Evolutionary conservation across 495 filamentous ascomycete species (phyloP), one percentile per base, ranked within the genome.

Genomic region (Aspergillus funiculosus): DNA sequence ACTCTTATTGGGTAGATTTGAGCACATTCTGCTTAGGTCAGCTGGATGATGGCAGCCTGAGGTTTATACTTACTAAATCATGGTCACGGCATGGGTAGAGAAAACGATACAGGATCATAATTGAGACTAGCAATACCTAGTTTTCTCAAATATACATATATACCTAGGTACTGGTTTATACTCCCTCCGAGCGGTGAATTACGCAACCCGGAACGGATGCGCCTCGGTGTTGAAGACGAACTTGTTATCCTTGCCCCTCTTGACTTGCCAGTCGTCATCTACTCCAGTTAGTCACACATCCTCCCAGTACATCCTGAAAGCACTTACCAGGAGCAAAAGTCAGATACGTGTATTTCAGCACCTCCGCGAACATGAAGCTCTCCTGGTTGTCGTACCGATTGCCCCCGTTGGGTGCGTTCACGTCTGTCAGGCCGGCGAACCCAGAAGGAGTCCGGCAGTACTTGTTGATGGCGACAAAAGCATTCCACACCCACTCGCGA

Each of bases 321-420:
- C 8, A 43, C 51, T 20, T 38, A 54, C 51, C 51, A 5, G 45
- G 39, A 21, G 46, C 34, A 43, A 46, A 46, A 17, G 85, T 81
- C 44, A 94, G 55, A 59, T 86, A 94, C 17, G 73, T 67, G 64
- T 94, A 95, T 71, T 95, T 95, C 55, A 94, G 49, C 40, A 90
- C 85, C 69, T 95, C 89, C 0, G 89, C 89, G 59, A 92, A 91
- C 65, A 87, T 80, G 69, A 94, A 95, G 54, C 85, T 90, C 69
- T 95, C 89, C 72, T 90, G 83, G 57, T 81, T 80, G 51, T 94
- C 80, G 25, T 63, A 60, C 37, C 76, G 78, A 4, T 62, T 60
- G 4, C 84, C 87, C 3, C 88, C 88, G 6, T 66, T 68, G 0
- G 48, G 31, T 15, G 54, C 57, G 53, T 86, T 85, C n/a, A 92